Evolutionary conservation across 2,329 filamentous ascomycete species (phyloP), one percentile per base, ranked within the genome.

Genomic region (Ophiostoma sp.): DNA sequence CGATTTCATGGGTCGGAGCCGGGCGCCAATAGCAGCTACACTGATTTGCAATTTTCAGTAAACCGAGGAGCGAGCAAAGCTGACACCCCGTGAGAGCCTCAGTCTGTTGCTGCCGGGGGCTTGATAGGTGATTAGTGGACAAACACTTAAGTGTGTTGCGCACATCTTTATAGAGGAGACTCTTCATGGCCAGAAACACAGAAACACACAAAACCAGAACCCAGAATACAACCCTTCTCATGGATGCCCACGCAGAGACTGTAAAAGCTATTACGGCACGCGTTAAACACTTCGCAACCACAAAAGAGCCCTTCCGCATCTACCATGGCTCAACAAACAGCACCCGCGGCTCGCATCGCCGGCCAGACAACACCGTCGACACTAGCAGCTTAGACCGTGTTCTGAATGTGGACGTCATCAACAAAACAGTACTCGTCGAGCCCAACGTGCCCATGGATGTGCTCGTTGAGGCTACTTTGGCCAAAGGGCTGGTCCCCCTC

Each of bases 241-340:
- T 64, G 60, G 6, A 64, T 3, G 20, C 33, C 6, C 60, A 64
- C 33, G 33, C 33, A 17, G 17, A 64, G 33, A 36, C 60, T 4
- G 60, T 64, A 5, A 5, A n/a, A 15, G 60, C 60, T 33, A 36
- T 64, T 3, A 20, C 60, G 20, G 60, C 60, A 17, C 60, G 60
- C 20, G 79, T 86, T 41, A 77, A 78, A 71, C 75, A 80, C 4
- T 85, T 86, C 73, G 76, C 82, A 68, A 75, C 78, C 2, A 76
- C 74, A 8, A 77, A 80, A 71, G 77, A 81, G 76, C 85, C 89
- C 2, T 93, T 91, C 78, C 85, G 90, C n/a, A 89, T 93, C 76
- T 90, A 88, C 75, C 90, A 93, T 79, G 91, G 91, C 72, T 88
- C 89, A 0, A 93, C 90, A 35, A 93, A 92, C 80, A 91, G 87